These are phyloP conservation scores for Fusarium sp. DNA, from an alignment of 2,329 filamentous ascomycete species.

Conservation along the genomic window DNA sequence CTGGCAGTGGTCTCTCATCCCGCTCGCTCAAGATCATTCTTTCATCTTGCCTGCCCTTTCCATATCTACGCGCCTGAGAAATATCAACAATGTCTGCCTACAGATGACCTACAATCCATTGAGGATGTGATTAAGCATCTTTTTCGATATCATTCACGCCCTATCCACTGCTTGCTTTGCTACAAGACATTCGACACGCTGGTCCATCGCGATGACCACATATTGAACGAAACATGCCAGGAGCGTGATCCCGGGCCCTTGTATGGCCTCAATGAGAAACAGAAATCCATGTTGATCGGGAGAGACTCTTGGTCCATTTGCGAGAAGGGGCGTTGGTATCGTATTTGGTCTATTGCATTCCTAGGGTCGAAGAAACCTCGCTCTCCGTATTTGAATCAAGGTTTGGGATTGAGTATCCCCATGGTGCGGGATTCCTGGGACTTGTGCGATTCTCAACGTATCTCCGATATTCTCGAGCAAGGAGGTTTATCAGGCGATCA, in stretches of 20 bases:
- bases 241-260: background rate
- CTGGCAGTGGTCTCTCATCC: too few species aligned
- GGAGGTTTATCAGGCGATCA: background rate
- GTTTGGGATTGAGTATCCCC: background rate
- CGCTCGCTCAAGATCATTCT: too few species aligned
- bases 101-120: background rate
- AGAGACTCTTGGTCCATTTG: background rate
- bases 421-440: background rate
- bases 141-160: background rate
- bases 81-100: background rate
- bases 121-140: background rate
- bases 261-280: background rate
- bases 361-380: background rate
- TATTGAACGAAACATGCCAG: background rate
- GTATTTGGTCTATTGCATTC: background rate
- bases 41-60: slow-evolving; percentile 3
- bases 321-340: background rate
- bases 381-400: background rate
- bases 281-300: background rate
- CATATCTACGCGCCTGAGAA: background rate
- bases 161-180: background rate
- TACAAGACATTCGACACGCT: background rate
- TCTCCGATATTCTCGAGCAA: background rate
- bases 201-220: background rate
- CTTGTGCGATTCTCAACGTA: background rate